Base-by-base conservation (phyloP, 352 stramenopile genomes). In the Pythium guiyangense region DNA sequence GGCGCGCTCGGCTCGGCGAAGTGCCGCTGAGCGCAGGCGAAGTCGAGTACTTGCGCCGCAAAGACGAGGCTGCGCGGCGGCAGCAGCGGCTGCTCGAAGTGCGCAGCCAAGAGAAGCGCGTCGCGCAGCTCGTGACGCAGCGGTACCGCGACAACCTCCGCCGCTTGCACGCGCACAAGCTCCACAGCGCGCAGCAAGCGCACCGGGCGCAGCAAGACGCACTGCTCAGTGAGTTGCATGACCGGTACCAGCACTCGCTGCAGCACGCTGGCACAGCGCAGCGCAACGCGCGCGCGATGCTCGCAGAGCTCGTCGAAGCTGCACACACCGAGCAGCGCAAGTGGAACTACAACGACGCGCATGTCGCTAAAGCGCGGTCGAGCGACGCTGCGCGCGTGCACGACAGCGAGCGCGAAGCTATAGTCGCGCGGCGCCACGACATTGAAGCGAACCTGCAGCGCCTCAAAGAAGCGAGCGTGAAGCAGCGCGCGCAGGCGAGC, bases 71-170 rank as follows among this genome's bases (percentile, higher is more conserved):
- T 17, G 65, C 69, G 31, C 69, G 67, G 59, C 77, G 82, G 4
- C 68, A 72, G 17, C 66, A 66, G 57, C 75, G 76, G 8, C 65
- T 92, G 26, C 60, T 88, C 45, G 70, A 73, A 20, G 73, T 90
- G 48, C 79, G 82, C 25, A 69, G 77, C 25, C 66, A 82, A 22
- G 82, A 92, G 59, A 77, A 75, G 26, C 73, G 68, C 40, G 54
- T 85, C 1, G 73, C 82, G 45, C 79, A 87, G 62, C 63, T 86
- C 34, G 77, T 92, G 60, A 92, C 82, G 34, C 66, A 75, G 57
- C 75, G 79, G 6, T 92, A 92, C 59, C 79, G 78, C 42, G 67
- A 83, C 12, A 90, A 90, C 58, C 56, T 90, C 49, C 67, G 66
- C 2, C 62, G 63, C 22, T 57, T 92, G 56, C 82, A 82, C 52